phyloP scores from a whole-genome alignment of 441 rosid species.

The Euphorbia corollata region DNA sequence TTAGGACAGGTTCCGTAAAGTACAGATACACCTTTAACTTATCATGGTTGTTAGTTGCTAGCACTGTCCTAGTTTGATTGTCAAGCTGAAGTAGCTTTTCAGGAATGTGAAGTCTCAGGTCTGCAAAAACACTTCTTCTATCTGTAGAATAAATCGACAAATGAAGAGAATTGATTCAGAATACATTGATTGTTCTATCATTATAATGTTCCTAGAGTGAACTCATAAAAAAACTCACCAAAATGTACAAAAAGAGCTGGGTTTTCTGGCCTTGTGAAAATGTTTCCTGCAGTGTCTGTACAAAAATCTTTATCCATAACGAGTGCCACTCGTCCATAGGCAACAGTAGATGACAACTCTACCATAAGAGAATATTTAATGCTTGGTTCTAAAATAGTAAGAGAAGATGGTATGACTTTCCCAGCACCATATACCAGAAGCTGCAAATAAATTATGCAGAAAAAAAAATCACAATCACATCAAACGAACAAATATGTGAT shows the following conservation, averaged over 20 bases:
- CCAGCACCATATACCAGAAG: conserved; percentile 85
- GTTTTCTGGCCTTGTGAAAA: conserved; percentile 50
- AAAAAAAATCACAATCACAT: background rate
- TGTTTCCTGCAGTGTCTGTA: conserved; percentile 69
- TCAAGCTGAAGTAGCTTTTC: conserved; percentile 63
- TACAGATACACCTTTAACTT: conserved; percentile 63
- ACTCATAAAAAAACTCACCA: conserved; percentile 42
- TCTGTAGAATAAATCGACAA: conserved; percentile 37
- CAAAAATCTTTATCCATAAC: conserved; percentile 69
- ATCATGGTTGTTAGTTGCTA: conserved; percentile 60
- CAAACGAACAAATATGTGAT: background rate
- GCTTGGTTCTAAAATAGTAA: conserved; percentile 41
- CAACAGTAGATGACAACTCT: conserved; percentile 41
- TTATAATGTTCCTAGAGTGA: background rate
- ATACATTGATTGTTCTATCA: background rate
- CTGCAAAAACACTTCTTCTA: conserved; percentile 58
- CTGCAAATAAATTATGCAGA: conserved; percentile 35
- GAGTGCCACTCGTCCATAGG: conserved; percentile 58
- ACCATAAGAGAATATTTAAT: conserved; percentile 66
- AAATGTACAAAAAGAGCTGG: conserved; percentile 66
- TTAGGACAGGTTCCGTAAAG: conserved; percentile 72
- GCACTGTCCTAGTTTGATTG: conserved; percentile 59
- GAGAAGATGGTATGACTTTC: conserved; percentile 70
- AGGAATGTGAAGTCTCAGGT: conserved; percentile 63
- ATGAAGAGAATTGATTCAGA: conserved; percentile 7